These are phyloP conservation scores for Spergularia marina DNA, from an alignment of 148 eudicot genomes.

Conservation along the genomic window DNA sequence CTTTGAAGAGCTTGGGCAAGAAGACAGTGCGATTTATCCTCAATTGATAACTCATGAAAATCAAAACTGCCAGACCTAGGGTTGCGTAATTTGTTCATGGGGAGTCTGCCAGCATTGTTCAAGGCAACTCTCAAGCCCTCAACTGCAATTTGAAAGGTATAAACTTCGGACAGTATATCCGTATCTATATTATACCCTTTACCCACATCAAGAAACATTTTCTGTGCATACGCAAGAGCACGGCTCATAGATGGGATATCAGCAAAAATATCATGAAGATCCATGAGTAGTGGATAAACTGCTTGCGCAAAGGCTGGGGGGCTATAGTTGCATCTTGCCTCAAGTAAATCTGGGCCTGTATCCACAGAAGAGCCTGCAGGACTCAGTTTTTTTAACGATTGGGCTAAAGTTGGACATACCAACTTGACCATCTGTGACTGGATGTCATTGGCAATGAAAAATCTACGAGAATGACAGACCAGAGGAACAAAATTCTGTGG, in stretches of 20 bases:
- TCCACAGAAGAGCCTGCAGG: constrained; percentile 28
- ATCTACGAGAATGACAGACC: constrained; percentile 39
- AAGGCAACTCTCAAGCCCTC: constrained; percentile 34
- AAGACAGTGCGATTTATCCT: constrained; percentile 35
- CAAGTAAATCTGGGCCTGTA: constrained; percentile 21
- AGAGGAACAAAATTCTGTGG: constrained; percentile 39
- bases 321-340: constrained; percentile 53
- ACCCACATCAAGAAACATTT: constrained; percentile 32
- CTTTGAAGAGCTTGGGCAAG: constrained; percentile 31
- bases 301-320: constrained; percentile 72
- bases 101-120: constrained; percentile 28
- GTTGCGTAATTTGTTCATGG: constrained; percentile 40
- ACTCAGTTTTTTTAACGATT: constrained; percentile 18
- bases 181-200: constrained; percentile 24
- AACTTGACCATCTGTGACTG: constrained; percentile 54
- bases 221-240: constrained; percentile 35
- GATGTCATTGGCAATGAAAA: constrained; percentile 39
- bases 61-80: constrained; percentile 34
- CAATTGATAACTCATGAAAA: constrained; percentile 27
- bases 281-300: constrained; percentile 71
- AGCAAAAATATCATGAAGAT: constrained; percentile 53
- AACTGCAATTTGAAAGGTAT: constrained; percentile 35
- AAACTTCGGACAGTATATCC: constrained; percentile 30
- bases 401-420: constrained; percentile 38
- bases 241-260: constrained; percentile 76